A percentile compares a stretch with the other conserved stretches of the same genome.
Conservation (phyloP, 257 asterid species). For the Rauvolfia tetraphylla region DNA sequence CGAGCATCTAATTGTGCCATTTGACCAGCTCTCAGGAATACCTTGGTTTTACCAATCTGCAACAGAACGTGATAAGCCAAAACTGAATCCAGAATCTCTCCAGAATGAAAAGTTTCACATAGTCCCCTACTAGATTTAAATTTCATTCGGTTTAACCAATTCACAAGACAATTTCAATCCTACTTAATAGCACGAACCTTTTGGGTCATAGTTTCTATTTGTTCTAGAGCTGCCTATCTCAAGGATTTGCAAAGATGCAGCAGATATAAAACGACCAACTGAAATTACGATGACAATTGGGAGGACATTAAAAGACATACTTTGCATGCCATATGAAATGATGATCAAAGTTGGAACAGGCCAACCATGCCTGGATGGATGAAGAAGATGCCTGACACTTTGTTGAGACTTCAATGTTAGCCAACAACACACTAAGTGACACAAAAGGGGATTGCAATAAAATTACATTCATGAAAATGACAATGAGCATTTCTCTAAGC, state of each 20-base stretch:
- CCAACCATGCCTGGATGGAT: background rate
- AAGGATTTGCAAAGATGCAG: background rate
- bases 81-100: background rate
- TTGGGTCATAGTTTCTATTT: background rate
- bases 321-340: background rate
- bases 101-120: background rate
- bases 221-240: background rate
- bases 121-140: background rate
- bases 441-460: background rate
- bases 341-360: background rate
- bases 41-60: slow-evolving; percentile 88
- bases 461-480: background rate
- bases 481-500: background rate
- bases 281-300: background rate
- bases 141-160: background rate
- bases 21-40: slow-evolving; percentile 93
- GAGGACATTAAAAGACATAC: background rate
- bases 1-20: slow-evolving; percentile 80
- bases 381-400: background rate
- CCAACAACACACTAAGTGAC: background rate
- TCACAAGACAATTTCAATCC: background rate
- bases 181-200: background rate
- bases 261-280: background rate
- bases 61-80: slow-evolving; percentile 19
- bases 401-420: background rate